phyloP scores from a whole-genome alignment of 139 green algal species.

The Chlorella sp. region DNA sequence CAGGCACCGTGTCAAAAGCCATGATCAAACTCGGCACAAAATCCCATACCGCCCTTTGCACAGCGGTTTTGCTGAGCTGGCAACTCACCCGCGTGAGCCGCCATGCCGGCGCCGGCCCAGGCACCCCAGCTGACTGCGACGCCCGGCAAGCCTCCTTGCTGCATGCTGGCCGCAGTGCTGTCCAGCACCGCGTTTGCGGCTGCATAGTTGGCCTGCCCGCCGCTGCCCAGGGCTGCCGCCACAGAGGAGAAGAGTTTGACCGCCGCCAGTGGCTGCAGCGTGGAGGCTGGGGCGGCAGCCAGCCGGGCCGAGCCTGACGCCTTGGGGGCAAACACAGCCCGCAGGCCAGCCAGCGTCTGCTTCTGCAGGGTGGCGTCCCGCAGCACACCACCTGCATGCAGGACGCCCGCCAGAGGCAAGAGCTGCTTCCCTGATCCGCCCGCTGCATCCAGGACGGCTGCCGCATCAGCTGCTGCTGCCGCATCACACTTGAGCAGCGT shows the following conservation, averaged over 20 bases:
- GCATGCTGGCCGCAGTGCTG: neutral
- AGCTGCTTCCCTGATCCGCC: neutral
- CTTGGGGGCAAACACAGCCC: constrained; percentile 47
- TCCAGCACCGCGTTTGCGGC: constrained; percentile 56
- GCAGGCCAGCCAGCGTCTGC: constrained; percentile 30
- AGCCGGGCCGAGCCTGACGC: constrained; percentile 14
- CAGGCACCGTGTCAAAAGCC: constrained; percentile 43
- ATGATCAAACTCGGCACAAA: no score
- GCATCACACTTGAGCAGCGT: constrained; percentile 38
- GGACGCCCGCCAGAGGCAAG: constrained; percentile 29
- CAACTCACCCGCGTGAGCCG: constrained; percentile 48
- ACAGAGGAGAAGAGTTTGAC: constrained; percentile 52
- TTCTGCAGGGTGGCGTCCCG: constrained; percentile 36
- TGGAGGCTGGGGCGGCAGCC: neutral
- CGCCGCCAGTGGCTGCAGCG: neutral
- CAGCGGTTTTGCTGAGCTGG: constrained; percentile 60
- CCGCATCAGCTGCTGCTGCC: constrained; percentile 13
- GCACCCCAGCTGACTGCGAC: constrained; percentile 86
- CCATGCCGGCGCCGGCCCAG: constrained; percentile 88
- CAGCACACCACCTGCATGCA: constrained; percentile 54
- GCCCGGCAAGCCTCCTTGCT: constrained; percentile 16
- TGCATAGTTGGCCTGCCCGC: constrained; percentile 59
- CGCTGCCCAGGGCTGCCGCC: constrained; percentile 46
- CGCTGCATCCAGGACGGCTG: neutral
- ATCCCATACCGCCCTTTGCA: no score